Evolutionary conservation across 345 rosid genomes (phyloP).

Genomic region (Boechera stricta): DNA sequence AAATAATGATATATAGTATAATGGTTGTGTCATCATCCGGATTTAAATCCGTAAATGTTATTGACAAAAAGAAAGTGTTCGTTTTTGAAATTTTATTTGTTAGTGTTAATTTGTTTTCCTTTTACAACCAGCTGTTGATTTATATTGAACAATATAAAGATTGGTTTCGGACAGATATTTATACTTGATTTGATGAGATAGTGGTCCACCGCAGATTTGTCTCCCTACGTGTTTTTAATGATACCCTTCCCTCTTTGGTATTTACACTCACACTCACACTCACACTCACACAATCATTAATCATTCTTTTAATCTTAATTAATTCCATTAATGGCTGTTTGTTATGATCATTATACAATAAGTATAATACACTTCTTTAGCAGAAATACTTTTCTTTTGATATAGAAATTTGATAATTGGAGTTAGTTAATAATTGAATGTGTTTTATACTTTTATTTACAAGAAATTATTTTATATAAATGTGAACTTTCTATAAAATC

Average conservation of each 20-base stretch:
- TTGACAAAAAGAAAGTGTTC: no score
- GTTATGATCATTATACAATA: slow-evolving; percentile 5
- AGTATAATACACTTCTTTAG: background rate
- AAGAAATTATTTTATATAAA: background rate
- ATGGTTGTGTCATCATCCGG: no score
- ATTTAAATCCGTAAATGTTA: no score
- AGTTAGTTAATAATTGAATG: background rate
- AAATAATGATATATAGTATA: no score
- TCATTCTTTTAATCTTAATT: slow-evolving; percentile 1
- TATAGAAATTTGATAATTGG: background rate
- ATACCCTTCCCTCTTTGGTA: slow-evolving; percentile 39
- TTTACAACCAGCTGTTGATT: slow-evolving; percentile 13
- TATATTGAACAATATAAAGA: slow-evolving; percentile 13
- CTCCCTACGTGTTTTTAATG: slow-evolving; percentile 34
- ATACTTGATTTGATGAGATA: slow-evolving; percentile 32
- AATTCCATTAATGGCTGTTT: slow-evolving; percentile 30
- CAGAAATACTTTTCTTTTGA: slow-evolving; percentile 13
- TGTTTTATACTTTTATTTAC: background rate
- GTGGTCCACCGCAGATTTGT: slow-evolving; percentile 39
- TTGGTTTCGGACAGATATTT: slow-evolving; percentile 22
- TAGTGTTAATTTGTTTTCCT: background rate
- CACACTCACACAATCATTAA: slow-evolving; percentile 17
- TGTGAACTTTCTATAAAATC: background rate
- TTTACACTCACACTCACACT: slow-evolving; percentile 20
- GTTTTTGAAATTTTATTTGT: background rate